Percentiles rank a stretch among this genome's conserved stretches.
Conservation (phyloP, 345 rosid species). For the Eucalyptus cloeziana region DNA sequence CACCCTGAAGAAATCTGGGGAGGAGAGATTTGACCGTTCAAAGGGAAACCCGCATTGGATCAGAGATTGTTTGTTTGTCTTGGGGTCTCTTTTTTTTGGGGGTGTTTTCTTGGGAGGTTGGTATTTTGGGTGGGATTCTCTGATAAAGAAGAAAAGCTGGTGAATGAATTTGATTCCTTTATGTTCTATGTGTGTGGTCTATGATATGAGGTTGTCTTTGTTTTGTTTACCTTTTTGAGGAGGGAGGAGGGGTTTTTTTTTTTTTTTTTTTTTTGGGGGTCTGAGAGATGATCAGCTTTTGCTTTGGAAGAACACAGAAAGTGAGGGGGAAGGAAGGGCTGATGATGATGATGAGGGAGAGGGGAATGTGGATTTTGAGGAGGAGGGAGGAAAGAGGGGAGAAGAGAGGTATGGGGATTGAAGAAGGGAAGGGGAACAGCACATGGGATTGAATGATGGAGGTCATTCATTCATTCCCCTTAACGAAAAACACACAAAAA, state of each 20-base stretch:
- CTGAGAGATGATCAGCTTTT: constrained; percentile 1
- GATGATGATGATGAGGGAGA: background rate
- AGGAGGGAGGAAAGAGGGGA: background rate
- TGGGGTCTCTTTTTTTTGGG: background rate
- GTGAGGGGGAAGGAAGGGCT: background rate
- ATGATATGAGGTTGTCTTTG: background rate
- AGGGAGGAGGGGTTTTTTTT: background rate
- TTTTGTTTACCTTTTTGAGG: background rate
- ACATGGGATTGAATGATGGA: constrained; percentile 5
- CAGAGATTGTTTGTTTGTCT: background rate
- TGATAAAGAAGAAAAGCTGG: background rate
- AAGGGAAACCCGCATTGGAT: background rate
- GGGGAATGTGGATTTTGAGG: background rate
- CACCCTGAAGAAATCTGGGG: background rate
- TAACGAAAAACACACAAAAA: background rate
- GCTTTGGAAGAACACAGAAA: background rate
- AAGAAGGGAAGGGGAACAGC: constrained; percentile 1
- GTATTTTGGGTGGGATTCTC: background rate
- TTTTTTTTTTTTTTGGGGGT: background rate
- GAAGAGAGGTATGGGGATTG: background rate
- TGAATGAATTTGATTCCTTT: background rate
- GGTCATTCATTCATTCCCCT: background rate
- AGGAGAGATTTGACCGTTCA: background rate
- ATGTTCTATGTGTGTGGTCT: background rate
- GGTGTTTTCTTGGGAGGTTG: background rate